phyloP scores from a whole-genome alignment of 2,329 filamentous ascomycete genomes.

The Alternaria postmessia region DNA sequence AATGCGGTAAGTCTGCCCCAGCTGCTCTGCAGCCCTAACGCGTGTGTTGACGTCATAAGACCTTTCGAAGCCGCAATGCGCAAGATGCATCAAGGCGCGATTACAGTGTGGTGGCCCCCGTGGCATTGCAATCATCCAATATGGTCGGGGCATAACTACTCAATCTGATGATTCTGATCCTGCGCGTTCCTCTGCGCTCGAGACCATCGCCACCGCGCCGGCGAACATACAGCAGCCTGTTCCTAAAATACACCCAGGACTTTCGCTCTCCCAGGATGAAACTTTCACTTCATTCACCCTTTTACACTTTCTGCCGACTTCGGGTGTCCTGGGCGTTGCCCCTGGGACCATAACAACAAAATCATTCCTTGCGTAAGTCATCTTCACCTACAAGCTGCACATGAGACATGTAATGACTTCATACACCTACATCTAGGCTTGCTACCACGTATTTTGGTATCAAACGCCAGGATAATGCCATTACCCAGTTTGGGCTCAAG shows the following conservation, averaged over 20 bases:
- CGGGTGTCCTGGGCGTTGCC: background rate
- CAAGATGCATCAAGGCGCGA: constrained; percentile 1
- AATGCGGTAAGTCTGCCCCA: constrained; percentile 1
- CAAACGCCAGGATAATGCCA: constrained; percentile 2
- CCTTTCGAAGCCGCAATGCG: background rate
- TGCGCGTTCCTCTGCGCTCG: background rate
- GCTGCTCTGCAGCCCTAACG: background rate
- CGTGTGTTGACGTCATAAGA: background rate
- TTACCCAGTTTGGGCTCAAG: background rate
- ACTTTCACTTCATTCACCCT: background rate
- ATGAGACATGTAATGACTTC: too few species aligned
- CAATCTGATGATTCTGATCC: background rate
- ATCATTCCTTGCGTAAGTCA: background rate
- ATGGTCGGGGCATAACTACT: background rate
- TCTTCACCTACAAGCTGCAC: too few species aligned
- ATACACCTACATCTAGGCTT: background rate
- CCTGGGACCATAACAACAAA: background rate
- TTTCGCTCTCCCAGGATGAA: background rate
- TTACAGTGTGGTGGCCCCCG: background rate
- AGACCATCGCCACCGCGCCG: background rate
- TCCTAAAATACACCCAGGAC: background rate
- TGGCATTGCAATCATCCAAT: background rate
- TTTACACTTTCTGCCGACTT: background rate
- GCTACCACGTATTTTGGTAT: constrained; percentile 2
- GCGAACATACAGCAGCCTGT: background rate